A percentile compares a stretch with the other conserved stretches of the same genome.
Conservation (phyloP, 257 asterid genomes). For the Scutellaria galericulata region DNA sequence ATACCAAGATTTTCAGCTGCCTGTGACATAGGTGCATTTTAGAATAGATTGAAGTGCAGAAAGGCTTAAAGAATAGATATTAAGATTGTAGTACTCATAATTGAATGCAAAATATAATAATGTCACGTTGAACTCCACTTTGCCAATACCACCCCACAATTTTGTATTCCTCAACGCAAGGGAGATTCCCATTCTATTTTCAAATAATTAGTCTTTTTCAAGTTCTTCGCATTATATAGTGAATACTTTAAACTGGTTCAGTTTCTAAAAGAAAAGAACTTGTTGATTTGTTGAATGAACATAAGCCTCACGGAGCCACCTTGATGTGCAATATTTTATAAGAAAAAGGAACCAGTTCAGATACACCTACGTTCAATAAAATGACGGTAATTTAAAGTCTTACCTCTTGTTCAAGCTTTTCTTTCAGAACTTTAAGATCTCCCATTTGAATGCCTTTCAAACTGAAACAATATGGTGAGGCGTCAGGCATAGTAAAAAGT, state of each 20-base stretch:
- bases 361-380: neutral
- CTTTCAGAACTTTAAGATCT: slow-evolving; percentile 77
- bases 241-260: neutral
- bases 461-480: slow-evolving; percentile 50
- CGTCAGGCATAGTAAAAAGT: slow-evolving; percentile 28
- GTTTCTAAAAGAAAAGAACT: neutral
- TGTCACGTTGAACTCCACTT: slow-evolving; percentile 12
- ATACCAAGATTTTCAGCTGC: slow-evolving; percentile 90
- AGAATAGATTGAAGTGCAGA: slow-evolving; percentile 3
- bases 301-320: neutral
- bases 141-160: neutral
- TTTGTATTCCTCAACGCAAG: neutral
- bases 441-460: slow-evolving; percentile 69
- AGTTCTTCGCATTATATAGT: neutral
- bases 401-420: slow-evolving; percentile 89
- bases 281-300: slow-evolving; percentile 18
- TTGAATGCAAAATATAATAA: slow-evolving; percentile 4
- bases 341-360: slow-evolving; percentile 1
- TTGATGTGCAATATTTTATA: neutral
- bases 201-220: neutral
- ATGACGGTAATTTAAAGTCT: slow-evolving; percentile 25
- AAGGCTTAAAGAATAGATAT: slow-evolving; percentile 16
- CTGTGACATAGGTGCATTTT: slow-evolving; percentile 49
- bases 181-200: neutral
- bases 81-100: slow-evolving; percentile 23